Base-by-base conservation (phyloP, 345 rosid species). In the Arabis hirsuta region DNA sequence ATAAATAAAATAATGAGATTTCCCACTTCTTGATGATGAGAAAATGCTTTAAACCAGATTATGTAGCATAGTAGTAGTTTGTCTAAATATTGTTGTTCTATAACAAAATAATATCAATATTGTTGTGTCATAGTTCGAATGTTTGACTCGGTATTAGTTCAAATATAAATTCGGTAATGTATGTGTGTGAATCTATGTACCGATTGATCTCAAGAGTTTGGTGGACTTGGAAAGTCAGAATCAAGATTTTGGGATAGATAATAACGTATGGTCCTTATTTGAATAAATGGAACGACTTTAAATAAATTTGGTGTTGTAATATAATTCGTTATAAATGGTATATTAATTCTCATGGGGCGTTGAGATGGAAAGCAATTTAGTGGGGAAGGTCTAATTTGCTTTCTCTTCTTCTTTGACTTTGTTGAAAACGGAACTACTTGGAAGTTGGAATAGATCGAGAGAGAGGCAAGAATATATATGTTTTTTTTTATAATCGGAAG, bases 291-390 rank as follows among this genome's bases (percentile, higher is more conserved):
- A 52, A 52, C 16, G 14, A 52, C 51, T 39, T 60, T 52, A 52
- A 11, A 43, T 29, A 51, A 7, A 20, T 32, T 68, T 61, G 27
- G 62, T 31, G 24, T 54, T 53, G 66, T 63, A 14, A n/a, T 34
- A 19, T 29, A 48, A 26, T 47, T 5, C 5, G 53, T 46, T 22
- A 67, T 58, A 50, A 4, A 13, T 13, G 41, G 3, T 27, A 36
- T 36, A 47, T 65, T 56, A 73, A 29, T 7, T 34, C 19, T 32
- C 46, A 34, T 54, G 69, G 69, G 72, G 34, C 59, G 38, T 19
- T 57, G 45, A 42, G 73, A 42, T 50, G 78, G 68, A 74, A 74
- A 74, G 78, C 55, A 74, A 43, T 22, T 74, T 59, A 62, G 78
- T 74, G 72, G 73, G 57, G 55, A 60, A 60, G 69, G 63, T 60